A percentile compares a stretch with the other conserved stretches of the same genome.
These are phyloP conservation scores for Arachnopeziza araneosa DNA, from an alignment of 2,329 filamentous ascomycete species.

Conservation along the genomic window DNA sequence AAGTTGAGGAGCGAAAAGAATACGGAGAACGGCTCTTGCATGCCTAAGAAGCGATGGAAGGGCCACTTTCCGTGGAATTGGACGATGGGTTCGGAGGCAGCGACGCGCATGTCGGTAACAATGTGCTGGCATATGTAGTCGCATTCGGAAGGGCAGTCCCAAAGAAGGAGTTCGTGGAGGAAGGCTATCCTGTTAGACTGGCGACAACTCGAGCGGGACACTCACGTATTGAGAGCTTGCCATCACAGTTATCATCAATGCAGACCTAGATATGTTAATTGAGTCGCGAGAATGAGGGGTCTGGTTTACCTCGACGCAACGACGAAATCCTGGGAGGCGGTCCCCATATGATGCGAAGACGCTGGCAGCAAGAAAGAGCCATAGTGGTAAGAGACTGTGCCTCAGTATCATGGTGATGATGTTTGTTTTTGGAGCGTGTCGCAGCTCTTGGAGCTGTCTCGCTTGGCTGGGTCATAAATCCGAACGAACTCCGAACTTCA, in stretches of 20 bases:
- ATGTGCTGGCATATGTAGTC: conserved; percentile 98
- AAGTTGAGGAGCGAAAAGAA: conserved; percentile 92
- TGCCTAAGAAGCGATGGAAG: conserved; percentile 81
- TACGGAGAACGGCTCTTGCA: conserved; percentile 92
- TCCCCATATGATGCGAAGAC: conserved; percentile 74
- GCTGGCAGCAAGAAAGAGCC: conserved; percentile 32
- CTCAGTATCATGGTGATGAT: conserved; percentile 21
- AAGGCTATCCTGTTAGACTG: conserved; percentile 51
- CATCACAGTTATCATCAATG: conserved; percentile 70
- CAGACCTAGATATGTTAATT: conserved; percentile 56
- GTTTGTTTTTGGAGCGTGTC: background rate
- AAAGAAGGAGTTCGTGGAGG: conserved; percentile 79
- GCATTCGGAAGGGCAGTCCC: conserved; percentile 91
- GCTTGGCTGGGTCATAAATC: background rate
- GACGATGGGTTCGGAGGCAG: conserved; percentile 61
- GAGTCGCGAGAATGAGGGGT: conserved; percentile 1
- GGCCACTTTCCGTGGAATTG: conserved; percentile 99
- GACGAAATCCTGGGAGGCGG: conserved; percentile 75
- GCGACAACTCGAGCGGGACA: conserved; percentile 1
- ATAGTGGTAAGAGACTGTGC: conserved; percentile 11
- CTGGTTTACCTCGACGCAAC: conserved; percentile 71
- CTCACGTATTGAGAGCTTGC: conserved; percentile 39
- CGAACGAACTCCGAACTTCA: background rate
- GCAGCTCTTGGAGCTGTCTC: background rate
- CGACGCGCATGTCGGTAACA: conserved; percentile 67